Base-by-base conservation (phyloP, 441 rosid species). In the Dalechampia spathulata region DNA sequence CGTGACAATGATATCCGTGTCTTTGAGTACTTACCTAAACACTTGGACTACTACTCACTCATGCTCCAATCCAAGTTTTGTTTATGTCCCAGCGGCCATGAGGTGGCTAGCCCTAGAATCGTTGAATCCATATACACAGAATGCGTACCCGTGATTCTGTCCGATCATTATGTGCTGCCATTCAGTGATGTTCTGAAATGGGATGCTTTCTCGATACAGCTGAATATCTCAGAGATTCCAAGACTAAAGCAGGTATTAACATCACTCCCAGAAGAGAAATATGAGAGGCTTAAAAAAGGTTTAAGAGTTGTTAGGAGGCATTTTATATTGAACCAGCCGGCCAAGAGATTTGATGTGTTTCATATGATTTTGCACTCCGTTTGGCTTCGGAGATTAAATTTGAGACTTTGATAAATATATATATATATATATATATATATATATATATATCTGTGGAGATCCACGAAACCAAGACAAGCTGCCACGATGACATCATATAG, bases 61-160 rank as follows among this genome's bases (percentile, higher is more conserved):
- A 81, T 92, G 96, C 75, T 82, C 52, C 69, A 73, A 15, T 89
- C 99, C 21, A 85, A 76, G 73, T 92, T 73, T 49, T 92, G 99
- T 61, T 62, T 92, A 27, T 92, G 98, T 64, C 99, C 99, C 3
- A 92, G 99, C 26, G 99, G 97, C 7, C 60, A 83, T 4, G 99
- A 92, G 45, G 99, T 92, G 23, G 97, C 99, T 30, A 92, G 99
- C 64, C 99, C 99, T 14, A 74, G 97, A 64, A 68, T 86, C 17
- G 91, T 74, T 2, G 99, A 92, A 78, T 77, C 99, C 52, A 85
- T 89, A 5, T 86, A 81, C 52, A 67, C 96, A 0, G 94, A 82
- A 47, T 92, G 99, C 25, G 79, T 92, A 21, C 99, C 99, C 5
- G 97, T 92, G 12, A 80, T 92, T 36, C 63, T 92, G 50, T 92